Conservation (phyloP, 495 filamentous ascomycete genomes). For the Talaromyces stipitatus region DNA sequence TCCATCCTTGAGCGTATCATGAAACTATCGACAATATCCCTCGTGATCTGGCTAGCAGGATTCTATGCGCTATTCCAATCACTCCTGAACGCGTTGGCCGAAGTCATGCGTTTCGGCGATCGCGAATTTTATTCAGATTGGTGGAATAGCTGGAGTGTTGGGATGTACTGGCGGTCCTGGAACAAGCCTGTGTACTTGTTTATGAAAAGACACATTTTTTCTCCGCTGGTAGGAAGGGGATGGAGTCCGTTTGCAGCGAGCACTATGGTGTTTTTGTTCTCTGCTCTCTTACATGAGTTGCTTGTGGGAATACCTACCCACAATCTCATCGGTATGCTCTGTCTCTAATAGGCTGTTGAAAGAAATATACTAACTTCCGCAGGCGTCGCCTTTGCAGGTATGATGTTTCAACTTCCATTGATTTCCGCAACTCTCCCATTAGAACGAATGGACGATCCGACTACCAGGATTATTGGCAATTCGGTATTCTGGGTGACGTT, state of each 20-base stretch:
- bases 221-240: conserved; percentile 74
- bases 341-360: background rate
- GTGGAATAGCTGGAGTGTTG: conserved; percentile 89
- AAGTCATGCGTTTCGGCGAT: conserved; percentile 84
- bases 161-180: conserved; percentile 91
- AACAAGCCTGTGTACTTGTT: conserved; percentile 95
- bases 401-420: conserved; percentile 86
- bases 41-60: conserved; percentile 92
- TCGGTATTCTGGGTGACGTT: conserved; percentile 94
- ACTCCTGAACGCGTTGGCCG: conserved; percentile 80
- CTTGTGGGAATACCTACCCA: conserved; percentile 93
- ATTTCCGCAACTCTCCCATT: conserved; percentile 67
- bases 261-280: conserved; percentile 74
- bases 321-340: conserved; percentile 70
- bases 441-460: conserved; percentile 66
- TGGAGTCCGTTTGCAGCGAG: conserved; percentile 61
- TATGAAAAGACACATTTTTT: conserved; percentile 89
- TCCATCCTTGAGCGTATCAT: conserved; percentile 83
- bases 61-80: conserved; percentile 96
- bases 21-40: conserved; percentile 87
- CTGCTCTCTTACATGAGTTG: conserved; percentile 82
- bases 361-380: conserved; percentile 9
- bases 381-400: conserved; percentile 88
- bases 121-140: conserved; percentile 93
- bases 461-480: conserved; percentile 75